Conservation (phyloP, 331 rosid genomes). For the Cydonia oblonga region DNA sequence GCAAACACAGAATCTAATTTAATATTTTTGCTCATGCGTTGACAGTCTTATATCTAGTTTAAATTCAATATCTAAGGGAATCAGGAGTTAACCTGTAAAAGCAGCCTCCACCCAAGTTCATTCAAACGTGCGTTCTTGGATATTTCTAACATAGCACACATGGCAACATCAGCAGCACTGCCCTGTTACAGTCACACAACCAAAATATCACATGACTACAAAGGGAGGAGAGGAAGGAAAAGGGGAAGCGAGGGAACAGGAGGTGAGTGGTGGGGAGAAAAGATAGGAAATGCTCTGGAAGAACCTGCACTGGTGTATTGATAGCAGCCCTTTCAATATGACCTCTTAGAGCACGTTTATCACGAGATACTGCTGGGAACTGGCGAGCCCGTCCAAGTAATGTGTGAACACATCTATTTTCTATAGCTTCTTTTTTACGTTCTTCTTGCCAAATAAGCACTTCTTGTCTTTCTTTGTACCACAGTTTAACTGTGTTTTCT, state of each 20-base stretch:
- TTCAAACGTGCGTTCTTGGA: constrained; percentile 43
- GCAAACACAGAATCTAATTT: not conserved
- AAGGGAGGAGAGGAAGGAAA: not conserved
- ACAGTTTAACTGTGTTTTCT: constrained; percentile 70
- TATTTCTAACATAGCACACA: constrained; percentile 96
- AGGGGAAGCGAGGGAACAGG: not conserved
- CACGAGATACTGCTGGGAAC: constrained; percentile 57
- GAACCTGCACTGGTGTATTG: constrained; percentile 94
- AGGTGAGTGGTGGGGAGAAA: not conserved
- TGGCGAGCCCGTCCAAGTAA: constrained; percentile 76
- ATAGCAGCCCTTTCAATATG: constrained; percentile 97
- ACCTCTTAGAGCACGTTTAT: constrained; percentile 54
- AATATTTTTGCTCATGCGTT: not conserved
- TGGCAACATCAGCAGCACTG: constrained; percentile 97
- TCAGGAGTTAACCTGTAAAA: constrained; percentile 58
- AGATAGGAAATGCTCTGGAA: not conserved
- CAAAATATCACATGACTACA: not conserved
- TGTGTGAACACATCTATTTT: constrained; percentile 45
- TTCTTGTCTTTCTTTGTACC: constrained; percentile 89
- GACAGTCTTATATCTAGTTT: not conserved
- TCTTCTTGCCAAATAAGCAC: constrained; percentile 65
- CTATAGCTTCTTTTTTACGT: constrained; percentile 62
- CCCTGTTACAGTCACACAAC: constrained; percentile 51
- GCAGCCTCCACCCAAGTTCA: constrained; percentile 91
- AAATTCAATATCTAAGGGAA: not conserved